Evolutionary conservation across 2,329 filamentous ascomycete species (phyloP).

Genomic region (Metarhizium rileyi): DNA sequence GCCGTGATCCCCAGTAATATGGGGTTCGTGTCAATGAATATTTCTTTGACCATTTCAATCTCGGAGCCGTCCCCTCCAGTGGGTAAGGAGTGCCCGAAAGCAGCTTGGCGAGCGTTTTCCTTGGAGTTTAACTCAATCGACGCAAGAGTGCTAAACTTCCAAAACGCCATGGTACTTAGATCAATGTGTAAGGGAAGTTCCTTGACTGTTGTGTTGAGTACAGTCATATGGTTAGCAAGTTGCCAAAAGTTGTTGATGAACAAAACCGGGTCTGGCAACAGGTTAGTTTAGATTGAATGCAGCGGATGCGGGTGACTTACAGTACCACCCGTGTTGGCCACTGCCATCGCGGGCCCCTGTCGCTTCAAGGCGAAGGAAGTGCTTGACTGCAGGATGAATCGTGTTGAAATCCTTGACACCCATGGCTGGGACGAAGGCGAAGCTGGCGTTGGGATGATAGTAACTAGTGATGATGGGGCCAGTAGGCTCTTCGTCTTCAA

Average conservation of each 20-base stretch:
- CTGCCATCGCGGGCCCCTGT: conserved; percentile 73
- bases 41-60: conserved; percentile 94
- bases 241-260: conserved; percentile 98
- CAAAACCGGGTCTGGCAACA: conserved; percentile 56
- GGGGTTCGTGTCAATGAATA: conserved; percentile 87
- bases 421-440: conserved; percentile 75
- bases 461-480: conserved; percentile 72
- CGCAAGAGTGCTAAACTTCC: conserved; percentile 83
- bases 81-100: conserved; percentile 59
- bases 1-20: conserved; percentile 80
- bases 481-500: conserved; percentile 41
- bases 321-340: conserved; percentile 89
- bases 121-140: conserved; percentile 83
- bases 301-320: conserved; percentile 23
- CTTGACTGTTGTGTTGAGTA: conserved; percentile 82
- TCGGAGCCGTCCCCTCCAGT: conserved; percentile 83
- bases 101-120: conserved; percentile 68
- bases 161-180: conserved; percentile 70
- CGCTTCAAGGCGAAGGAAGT: conserved; percentile 70
- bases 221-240: conserved; percentile 79
- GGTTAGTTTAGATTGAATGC: conserved; percentile 9
- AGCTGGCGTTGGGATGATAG: conserved; percentile 90
- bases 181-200: conserved; percentile 74
- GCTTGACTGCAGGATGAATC: conserved; percentile 63
- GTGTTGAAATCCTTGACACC: conserved; percentile 58